Conservation (phyloP, 495 filamentous ascomycete species). For the Podospora fimiseda region DNA sequence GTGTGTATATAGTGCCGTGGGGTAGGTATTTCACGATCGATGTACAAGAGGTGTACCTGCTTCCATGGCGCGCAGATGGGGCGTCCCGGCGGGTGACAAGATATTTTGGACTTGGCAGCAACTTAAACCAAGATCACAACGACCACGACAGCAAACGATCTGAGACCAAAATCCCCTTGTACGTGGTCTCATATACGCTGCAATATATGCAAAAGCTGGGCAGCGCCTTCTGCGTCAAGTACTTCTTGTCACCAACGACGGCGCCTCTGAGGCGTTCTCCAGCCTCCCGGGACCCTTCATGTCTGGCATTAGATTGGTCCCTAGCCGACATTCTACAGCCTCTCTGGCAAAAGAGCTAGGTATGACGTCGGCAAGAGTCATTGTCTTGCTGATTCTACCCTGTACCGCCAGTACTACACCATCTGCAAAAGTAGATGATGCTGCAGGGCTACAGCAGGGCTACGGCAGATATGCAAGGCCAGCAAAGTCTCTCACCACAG, state of each 20-base stretch:
- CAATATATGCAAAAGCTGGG: not conserved
- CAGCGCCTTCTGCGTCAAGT: no score
- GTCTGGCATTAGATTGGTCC: not conserved
- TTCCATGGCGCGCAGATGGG: not conserved
- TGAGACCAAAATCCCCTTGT: no score
- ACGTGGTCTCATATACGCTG: not conserved
- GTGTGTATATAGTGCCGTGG: constrained; percentile 14
- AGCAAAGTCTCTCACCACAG: constrained; percentile 6
- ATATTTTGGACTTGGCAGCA: not conserved
- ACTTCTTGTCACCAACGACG: not conserved
- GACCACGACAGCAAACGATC: not conserved
- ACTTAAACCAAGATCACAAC: constrained; percentile 10
- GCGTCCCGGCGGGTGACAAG: not conserved
- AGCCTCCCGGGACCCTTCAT: not conserved
- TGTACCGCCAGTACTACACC: constrained; percentile 3
- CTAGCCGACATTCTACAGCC: not conserved
- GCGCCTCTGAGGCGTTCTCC: not conserved
- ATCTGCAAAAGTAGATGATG: constrained; percentile 14
- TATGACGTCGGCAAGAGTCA: constrained; percentile 14
- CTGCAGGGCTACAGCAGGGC: constrained; percentile 18
- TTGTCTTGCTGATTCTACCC: not conserved
- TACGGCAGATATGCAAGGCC: constrained; percentile 36
- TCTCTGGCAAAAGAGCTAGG: not conserved
- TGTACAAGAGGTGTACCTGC: not conserved
- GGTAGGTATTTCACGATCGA: not conserved